phyloP scores from a whole-genome alignment of 345 rosid genomes.

The Eucalyptus urophylla region DNA sequence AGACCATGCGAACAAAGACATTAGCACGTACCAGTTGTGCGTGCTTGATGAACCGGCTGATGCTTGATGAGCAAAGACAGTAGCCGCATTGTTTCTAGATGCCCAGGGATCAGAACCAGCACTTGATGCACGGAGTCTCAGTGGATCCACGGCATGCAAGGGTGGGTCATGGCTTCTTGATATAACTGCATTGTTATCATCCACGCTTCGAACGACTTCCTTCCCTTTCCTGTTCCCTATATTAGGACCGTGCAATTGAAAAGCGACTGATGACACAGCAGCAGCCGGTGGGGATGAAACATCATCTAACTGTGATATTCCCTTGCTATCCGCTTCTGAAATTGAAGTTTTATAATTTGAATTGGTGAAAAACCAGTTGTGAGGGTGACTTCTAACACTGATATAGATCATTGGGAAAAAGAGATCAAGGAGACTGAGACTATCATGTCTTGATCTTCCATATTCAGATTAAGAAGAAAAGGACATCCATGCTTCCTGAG shows the following conservation, averaged over 20 bases:
- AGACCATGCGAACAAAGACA: background rate
- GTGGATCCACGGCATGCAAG: background rate
- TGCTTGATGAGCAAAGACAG: background rate
- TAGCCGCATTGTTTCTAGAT: background rate
- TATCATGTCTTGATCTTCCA: background rate
- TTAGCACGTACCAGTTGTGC: background rate
- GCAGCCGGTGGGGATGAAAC: background rate
- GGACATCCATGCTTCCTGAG: background rate
- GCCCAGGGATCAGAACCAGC: background rate
- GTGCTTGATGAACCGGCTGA: background rate
- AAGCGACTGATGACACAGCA: background rate
- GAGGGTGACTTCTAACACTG: background rate
- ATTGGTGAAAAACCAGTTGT: background rate
- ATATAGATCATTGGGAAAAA: background rate
- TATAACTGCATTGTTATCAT: background rate
- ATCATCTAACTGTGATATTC: background rate
- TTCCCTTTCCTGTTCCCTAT: background rate
- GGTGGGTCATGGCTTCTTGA: background rate
- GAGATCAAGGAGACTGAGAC: background rate
- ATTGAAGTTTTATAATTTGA: background rate
- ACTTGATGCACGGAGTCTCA: background rate
- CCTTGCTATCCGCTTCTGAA: background rate
- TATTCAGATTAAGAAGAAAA: background rate
- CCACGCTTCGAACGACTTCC: background rate
- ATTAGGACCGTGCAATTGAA: background rate